Base-by-base conservation (phyloP, 768 basidiomycete genomes). In the Thelephora ganbajun region DNA sequence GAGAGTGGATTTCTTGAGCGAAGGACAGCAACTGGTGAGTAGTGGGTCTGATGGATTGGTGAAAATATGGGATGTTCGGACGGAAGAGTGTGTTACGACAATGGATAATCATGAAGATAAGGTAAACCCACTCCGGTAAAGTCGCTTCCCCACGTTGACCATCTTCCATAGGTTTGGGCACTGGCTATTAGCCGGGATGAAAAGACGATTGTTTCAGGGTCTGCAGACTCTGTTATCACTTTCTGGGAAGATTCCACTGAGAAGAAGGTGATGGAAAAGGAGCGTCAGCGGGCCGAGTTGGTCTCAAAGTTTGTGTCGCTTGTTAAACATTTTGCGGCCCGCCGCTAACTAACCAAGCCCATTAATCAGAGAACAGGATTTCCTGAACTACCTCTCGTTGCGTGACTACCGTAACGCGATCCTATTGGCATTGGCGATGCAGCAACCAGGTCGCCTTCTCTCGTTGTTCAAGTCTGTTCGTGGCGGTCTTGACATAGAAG, bases 51-150 rank as follows among this genome's bases (percentile, higher is more conserved):
- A 99, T 61, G 96, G 96, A 33, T 66, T 99, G 37, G 86, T 98
- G 51, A 99, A 98, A 66, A 53, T 99, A 22, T 99, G 96, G 96
- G 90, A 84, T 62, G 72, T 94, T 46, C 74, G 75, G 56, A 81
- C 87, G 45, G 96, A 98, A 59, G 79, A 86, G 56, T 97, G 93
- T 56, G 68, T 77, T 6, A 69, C 79, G 14, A 98, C 94, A 5
- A 67, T 99, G 63, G 96, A 99, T 62, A 94, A 94, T 57, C 96
- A 99, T 56, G 90, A 96, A 61, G 94, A 97, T 53, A 98, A 97
- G 74, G 93, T 86, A 50, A 16, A 79, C 56, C 6, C 35, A 6
- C 16, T 35, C 33, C 5, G 16, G 14, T 13, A 12, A 26, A n/a
- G 18, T 22, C 11, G 16, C 11, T 13, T 20, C 41, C 23, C 48